These are phyloP conservation scores for Salisapilia sapeloensis DNA, from an alignment of 352 stramenopile species.

Conservation along the genomic window DNA sequence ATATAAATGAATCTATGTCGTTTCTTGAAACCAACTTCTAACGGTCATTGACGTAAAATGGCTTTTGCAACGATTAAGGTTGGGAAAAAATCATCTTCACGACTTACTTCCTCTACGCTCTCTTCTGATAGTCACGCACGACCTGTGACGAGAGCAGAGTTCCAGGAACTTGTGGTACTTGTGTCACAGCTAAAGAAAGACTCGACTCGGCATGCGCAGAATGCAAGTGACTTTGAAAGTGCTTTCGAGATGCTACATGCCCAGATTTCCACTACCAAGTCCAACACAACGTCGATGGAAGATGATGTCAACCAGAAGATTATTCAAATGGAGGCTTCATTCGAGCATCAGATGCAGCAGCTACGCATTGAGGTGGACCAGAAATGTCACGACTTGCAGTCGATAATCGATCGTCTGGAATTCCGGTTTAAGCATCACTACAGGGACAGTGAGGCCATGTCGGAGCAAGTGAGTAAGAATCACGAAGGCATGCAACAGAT, in stretches of 20 bases:
- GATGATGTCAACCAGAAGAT: conserved; percentile 32
- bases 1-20: too few species aligned
- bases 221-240: conserved; percentile 16
- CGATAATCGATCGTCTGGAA: conserved; percentile 35
- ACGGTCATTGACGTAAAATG: too few species aligned
- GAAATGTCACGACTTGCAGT: conserved; percentile 19
- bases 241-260: conserved; percentile 25
- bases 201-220: conserved; percentile 16
- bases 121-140: conserved; percentile 10
- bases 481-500: conserved; percentile 20
- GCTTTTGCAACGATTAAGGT: too few species aligned
- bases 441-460: conserved; percentile 24
- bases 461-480: conserved; percentile 24
- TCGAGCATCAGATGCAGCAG: conserved; percentile 17
- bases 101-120: too few species aligned
- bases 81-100: too few species aligned
- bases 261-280: conserved; percentile 16
- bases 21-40: too few species aligned
- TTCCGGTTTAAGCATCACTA: conserved; percentile 51
- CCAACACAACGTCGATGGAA: conserved; percentile 26
- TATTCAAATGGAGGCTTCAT: conserved; percentile 15
- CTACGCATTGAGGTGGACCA: conserved; percentile 27
- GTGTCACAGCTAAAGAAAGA: conserved; percentile 36
- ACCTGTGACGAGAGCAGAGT: conserved; percentile 31
- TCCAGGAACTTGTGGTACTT: conserved; percentile 24